Evolutionary conservation across 495 filamentous ascomycete species (phyloP).

Genomic region (Penicillium salamii): DNA sequence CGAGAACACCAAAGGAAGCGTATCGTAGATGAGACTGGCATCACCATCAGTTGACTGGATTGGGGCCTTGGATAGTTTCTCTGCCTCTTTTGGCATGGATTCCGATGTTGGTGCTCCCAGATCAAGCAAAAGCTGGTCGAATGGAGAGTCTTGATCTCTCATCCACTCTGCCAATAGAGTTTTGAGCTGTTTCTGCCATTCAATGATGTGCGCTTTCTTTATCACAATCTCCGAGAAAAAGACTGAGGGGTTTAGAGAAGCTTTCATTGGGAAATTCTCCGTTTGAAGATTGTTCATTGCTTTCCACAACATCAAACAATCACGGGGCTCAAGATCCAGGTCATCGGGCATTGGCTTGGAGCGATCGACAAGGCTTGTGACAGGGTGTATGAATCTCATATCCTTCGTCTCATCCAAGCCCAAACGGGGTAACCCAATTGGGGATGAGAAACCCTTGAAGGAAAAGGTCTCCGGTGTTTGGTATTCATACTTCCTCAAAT

Average conservation of each 20-base stretch:
- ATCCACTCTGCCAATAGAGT: constrained; percentile 58
- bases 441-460: constrained; percentile 54
- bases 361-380: constrained; percentile 58
- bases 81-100: too few species aligned
- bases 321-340: constrained; percentile 64
- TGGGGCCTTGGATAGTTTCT: too few species aligned
- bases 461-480: constrained; percentile 45
- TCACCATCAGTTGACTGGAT: too few species aligned
- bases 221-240: constrained; percentile 42
- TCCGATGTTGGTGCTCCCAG: too few species aligned
- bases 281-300: constrained; percentile 55
- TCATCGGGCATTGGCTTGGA: constrained; percentile 61
- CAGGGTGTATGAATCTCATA: constrained; percentile 66
- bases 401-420: constrained; percentile 50
- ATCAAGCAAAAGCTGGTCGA: constrained; percentile 51
- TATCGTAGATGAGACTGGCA: too few species aligned
- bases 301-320: constrained; percentile 64
- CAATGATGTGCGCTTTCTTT: constrained; percentile 59
- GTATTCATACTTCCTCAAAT: constrained; percentile 69
- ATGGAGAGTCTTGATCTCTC: constrained; percentile 55
- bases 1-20: constrained; percentile 57
- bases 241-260: constrained; percentile 44
- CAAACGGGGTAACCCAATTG: constrained; percentile 34
- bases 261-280: constrained; percentile 39
- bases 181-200: constrained; percentile 66